A percentile compares a stretch with the other conserved stretches of the same genome.
phyloP scores from a whole-genome alignment of 2,329 filamentous ascomycete species.

The Achaetomium macrosporum region DNA sequence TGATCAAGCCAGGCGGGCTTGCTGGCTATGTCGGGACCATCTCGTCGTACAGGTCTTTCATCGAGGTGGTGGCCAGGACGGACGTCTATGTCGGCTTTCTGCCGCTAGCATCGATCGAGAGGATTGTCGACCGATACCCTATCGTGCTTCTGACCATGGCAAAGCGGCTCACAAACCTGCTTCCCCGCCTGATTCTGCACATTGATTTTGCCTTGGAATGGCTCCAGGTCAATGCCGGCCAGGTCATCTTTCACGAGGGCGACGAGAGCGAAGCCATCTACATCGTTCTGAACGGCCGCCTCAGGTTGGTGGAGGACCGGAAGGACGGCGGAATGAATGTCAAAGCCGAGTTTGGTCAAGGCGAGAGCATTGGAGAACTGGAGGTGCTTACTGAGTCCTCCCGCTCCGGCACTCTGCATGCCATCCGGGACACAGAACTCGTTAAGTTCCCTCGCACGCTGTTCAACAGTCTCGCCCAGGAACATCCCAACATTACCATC shows the following conservation, averaged over 20 bases:
- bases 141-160: conserved; percentile 93
- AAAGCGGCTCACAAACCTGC: conserved; percentile 81
- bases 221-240: conserved; percentile 92
- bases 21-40: conserved; percentile 93
- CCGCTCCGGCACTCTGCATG: conserved; percentile 86
- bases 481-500: conserved; percentile 96
- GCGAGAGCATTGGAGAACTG: conserved; percentile 93
- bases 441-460: conserved; percentile 93
- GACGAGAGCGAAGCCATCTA: conserved; percentile 99
- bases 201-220: conserved; percentile 98
- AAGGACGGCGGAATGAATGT: conserved; percentile 78
- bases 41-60: conserved; percentile 91
- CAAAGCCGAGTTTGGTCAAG: conserved; percentile 89
- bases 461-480: conserved; percentile 95
- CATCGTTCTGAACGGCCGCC: conserved; percentile 87
- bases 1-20: conserved; percentile 90
- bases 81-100: conserved; percentile 97
- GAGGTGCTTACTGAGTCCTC: conserved; percentile 94
- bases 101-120: conserved; percentile 75
- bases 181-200: conserved; percentile 85
- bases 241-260: conserved; percentile 87
- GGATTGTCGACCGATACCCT: conserved; percentile 88
- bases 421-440: conserved; percentile 92
- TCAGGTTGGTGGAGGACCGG: conserved; percentile 77
- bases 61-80: conserved; percentile 94